phyloP scores from a whole-genome alignment of 2,329 filamentous ascomycete genomes.

The Neocucurbitaria cava region DNA sequence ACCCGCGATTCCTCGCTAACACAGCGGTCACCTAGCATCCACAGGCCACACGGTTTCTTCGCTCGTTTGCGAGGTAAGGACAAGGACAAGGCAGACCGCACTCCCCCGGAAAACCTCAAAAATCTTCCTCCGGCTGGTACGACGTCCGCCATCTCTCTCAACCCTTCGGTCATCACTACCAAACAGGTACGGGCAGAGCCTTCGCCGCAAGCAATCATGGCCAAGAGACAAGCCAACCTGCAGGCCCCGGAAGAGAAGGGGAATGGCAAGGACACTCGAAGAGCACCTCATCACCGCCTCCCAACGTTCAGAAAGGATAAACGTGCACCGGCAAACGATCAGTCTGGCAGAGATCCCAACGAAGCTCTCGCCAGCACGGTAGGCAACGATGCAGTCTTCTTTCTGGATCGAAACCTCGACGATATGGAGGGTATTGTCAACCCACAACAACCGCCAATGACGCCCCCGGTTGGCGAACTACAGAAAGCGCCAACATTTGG shows the following conservation, averaged over 20 bases:
- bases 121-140: conserved; percentile 37
- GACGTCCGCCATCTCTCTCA: conserved; percentile 51
- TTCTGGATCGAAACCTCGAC: conserved; percentile 84
- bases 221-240: conserved; percentile 33
- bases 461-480: conserved; percentile 65
- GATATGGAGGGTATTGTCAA: conserved; percentile 92
- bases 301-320: conserved; percentile 59
- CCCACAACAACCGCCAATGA: conserved; percentile 67
- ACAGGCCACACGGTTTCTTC: conserved; percentile 59
- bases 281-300: conserved; percentile 48
- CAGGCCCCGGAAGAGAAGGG: conserved; percentile 31
- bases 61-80: conserved; percentile 61
- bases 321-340: conserved; percentile 34
- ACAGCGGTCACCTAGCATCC: conserved; percentile 65
- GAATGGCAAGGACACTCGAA: conserved; percentile 31
- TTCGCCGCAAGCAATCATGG: conserved; percentile 29
- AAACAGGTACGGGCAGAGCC: conserved; percentile 39
- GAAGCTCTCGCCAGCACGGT: conserved; percentile 49
- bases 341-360: conserved; percentile 53
- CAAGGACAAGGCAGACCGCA: conserved; percentile 54
- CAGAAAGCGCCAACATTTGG: conserved; percentile 56
- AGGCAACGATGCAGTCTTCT: conserved; percentile 69
- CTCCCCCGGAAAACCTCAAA: conserved; percentile 46
- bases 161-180: conserved; percentile 39
- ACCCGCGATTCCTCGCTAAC: conserved; percentile 51